Evolutionary conservation across 495 filamentous ascomycete genomes (phyloP), one percentile per base, ranked within the genome.

Genomic region (Penicillium lagena): DNA sequence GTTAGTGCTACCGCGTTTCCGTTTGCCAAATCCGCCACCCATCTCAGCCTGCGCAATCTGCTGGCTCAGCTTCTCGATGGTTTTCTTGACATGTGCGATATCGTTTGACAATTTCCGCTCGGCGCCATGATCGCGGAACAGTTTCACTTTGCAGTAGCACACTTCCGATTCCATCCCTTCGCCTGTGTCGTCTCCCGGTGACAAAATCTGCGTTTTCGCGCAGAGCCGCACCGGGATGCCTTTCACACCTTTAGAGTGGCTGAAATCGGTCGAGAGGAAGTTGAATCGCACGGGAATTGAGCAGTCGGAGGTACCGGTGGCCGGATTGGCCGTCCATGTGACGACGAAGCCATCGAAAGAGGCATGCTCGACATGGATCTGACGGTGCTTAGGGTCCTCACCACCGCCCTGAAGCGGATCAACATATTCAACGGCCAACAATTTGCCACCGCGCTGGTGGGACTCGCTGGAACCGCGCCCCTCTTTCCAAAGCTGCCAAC

Each of bases 401-500:
- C 82, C 80, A 1, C 74, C 78, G 3, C 79, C 75, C 51, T 87
- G 86, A 22, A 75, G 77, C 4, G 81, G 79, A 47, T 96, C 90
- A 12, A 95, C 87, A 52, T 85, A 95, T 61, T 98, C 93, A 8
- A 98, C 90, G 1, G 91, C 93, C 59, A 94, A 86, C 5, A 95
- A 73, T 52, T 86, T 87, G 11, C 89, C 89, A 32, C 85, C 88
- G 39, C 90, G 73, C 56, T 94, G 87, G 52, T 95, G 89, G 2
- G 90, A 87, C 68, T 96, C 88, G 47, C 84, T 94, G 1, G 81
- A 83, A 4, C 91, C 90, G 32, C 91, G 78, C 0, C 89, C 88
- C 59, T 95, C 90, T 57, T 96, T 96, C 93, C 93, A 98, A 12
- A 97, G 60, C 49, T 89, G 88, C 93, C 93, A 98, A 64, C 87